phyloP scores from a whole-genome alignment of 225 moss, liverwort and hornwort species.

The Pseudisothecium myosuroides region DNA sequence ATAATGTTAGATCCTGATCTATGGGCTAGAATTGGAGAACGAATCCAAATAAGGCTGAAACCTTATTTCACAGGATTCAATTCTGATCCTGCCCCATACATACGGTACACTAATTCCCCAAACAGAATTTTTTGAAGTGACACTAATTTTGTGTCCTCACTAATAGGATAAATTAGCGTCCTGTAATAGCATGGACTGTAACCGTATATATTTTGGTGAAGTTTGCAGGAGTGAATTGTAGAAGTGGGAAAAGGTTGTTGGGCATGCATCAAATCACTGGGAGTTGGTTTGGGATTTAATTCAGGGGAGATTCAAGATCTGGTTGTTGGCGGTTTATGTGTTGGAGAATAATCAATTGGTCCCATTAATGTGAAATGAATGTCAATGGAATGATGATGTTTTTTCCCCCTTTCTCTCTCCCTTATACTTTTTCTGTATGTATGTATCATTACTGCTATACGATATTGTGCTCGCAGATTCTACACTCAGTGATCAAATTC shows the following conservation, averaged over 20 bases:
- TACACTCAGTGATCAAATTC: neutral
- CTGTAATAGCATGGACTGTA: neutral
- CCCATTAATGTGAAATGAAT: neutral
- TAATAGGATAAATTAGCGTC: neutral
- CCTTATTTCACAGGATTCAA: neutral
- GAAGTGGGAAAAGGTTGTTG: neutral
- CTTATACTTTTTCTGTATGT: neutral
- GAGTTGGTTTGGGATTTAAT: constrained; percentile 2
- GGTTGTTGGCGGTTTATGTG: constrained; percentile 7
- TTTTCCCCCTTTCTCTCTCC: neutral
- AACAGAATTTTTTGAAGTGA: neutral
- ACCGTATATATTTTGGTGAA: too few species aligned
- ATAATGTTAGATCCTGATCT: too few species aligned
- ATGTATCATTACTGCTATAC: neutral
- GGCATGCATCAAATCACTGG: neutral
- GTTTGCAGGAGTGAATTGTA: neutral
- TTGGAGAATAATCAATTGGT: neutral
- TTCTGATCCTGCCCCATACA: fast-evolving
- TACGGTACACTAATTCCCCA: fast-evolving
- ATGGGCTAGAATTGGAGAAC: too few species aligned
- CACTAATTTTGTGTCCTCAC: neutral
- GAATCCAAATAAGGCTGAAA: too few species aligned
- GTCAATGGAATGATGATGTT: neutral
- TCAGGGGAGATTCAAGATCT: constrained; percentile 4
- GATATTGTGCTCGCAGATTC: neutral